Evolutionary conservation across 495 filamentous ascomycete species (phyloP), one percentile per base, ranked within the genome.

Genomic region (Daldinia loculata): DNA sequence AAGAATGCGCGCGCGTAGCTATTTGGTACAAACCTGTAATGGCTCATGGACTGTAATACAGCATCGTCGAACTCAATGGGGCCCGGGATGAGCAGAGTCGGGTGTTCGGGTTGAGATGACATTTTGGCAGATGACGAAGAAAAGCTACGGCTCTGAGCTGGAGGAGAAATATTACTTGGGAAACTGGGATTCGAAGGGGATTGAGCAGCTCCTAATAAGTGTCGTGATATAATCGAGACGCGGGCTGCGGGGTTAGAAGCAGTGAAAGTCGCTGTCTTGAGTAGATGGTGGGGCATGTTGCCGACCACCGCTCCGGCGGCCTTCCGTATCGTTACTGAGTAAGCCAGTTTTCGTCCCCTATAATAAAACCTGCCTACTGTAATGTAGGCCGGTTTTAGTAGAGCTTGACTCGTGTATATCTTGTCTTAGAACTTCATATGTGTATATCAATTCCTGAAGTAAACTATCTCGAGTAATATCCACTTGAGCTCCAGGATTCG

Each of bases 61-160:
- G 89, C 94, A 92, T 99, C 95, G 79, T 98, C 95, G 76, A 98
- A 98, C 82, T 99, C 95, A 78, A 99, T 95, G 77, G 95, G 95
- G 29, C 95, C 95, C 26, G 95, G 95, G 76, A 99, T 97, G 75
- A 99, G 87, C 76, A 98, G 81, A 39, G 93, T 87, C 63, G 92
- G 88, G 78, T 97, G 94, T 57, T 88, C 83, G 48, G 92, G 81
- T 84, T 97, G 94, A 62, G 81, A 83, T 55, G 92, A 94, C 92
- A 95, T 94, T 41, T 82, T 90, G 79, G 76, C 39, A 64, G 74
- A 29, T 56, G 65, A 72, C 56, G 71, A 67, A 14, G 76, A 76
- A 70, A 79, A 63, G 56, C 41, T 76, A 74, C 82, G 80, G 22
- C 50, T 77, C 61, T 82, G 78, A 34, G 41, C 67, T 57, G 74